phyloP scores from a whole-genome alignment of 345 rosid genomes.

The Citrus glauca region DNA sequence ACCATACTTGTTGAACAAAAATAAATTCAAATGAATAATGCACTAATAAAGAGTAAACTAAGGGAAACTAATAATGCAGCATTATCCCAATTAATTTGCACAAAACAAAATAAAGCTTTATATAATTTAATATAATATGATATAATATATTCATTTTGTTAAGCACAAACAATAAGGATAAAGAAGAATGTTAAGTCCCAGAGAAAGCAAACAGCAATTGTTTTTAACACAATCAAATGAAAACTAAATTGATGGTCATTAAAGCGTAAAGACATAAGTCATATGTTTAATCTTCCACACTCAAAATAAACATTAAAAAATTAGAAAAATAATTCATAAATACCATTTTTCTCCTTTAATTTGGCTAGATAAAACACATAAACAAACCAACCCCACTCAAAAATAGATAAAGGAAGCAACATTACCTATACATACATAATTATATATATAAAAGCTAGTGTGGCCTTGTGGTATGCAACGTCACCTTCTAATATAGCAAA shows the following conservation, averaged over 20 bases:
- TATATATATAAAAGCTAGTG: slow-evolving; percentile 1
- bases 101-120: no score
- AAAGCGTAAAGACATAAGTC: not conserved
- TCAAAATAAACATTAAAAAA: not conserved
- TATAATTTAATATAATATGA: no score
- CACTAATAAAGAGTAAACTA: not conserved
- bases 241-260: not conserved
- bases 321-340: not conserved
- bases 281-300: not conserved
- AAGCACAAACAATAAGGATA: no score
- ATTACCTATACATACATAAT: slow-evolving; percentile 4
- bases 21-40: not conserved
- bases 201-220: not conserved
- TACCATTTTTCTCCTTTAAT: not conserved
- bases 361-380: not conserved
- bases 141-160: no score
- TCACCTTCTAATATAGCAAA: slow-evolving; percentile 2
- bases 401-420: not conserved
- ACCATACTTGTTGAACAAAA: not conserved
- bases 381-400: slow-evolving; percentile 10
- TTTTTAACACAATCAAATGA: not conserved
- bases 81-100: no score
- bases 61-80: not conserved
- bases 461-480: slow-evolving; percentile 1
- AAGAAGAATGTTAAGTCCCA: not conserved